phyloP scores from a whole-genome alignment of 2,329 filamentous ascomycete genomes.

The Hymenoscyphus fraxineus region DNA sequence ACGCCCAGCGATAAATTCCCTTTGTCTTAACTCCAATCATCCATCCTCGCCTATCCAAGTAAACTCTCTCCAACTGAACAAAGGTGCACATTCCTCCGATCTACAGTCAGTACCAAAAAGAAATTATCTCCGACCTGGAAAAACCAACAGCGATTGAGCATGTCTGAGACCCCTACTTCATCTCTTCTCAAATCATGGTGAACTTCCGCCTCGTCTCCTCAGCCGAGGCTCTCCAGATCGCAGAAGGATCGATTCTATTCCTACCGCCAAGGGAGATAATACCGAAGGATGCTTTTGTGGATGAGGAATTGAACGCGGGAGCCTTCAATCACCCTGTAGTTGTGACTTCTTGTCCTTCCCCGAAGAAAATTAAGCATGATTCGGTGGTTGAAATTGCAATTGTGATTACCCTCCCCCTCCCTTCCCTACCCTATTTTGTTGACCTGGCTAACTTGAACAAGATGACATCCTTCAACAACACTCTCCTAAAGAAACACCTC shows the following conservation, averaged over 20 bases:
- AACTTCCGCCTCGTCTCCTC: constrained; percentile 7
- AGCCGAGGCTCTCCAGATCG: constrained; percentile 9
- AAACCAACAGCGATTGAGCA: too few species aligned
- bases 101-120: not conserved
- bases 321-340: constrained; percentile 21
- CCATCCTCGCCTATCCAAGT: not conserved
- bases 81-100: not conserved
- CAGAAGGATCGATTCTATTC: constrained; percentile 21
- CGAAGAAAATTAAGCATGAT: not conserved
- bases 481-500: constrained; percentile 15
- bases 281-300: constrained; percentile 2
- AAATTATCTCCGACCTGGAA: not conserved
- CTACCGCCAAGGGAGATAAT: constrained; percentile 16
- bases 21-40: not conserved
- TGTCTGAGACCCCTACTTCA: too few species aligned
- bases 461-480: constrained; percentile 23
- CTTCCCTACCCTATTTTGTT: not conserved
- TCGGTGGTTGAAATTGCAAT: constrained; percentile 17
- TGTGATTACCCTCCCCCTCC: constrained; percentile 9
- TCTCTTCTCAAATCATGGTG: not conserved
- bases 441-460: not conserved
- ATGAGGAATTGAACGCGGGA: constrained; percentile 9
- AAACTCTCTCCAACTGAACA: not conserved
- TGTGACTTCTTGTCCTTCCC: constrained; percentile 11
- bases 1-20: not conserved